A percentile compares a stretch with the other conserved stretches of the same genome.
These are phyloP conservation scores for Agaricus sinodeliciosus DNA, from an alignment of 768 basidiomycete genomes.

Conservation along the genomic window DNA sequence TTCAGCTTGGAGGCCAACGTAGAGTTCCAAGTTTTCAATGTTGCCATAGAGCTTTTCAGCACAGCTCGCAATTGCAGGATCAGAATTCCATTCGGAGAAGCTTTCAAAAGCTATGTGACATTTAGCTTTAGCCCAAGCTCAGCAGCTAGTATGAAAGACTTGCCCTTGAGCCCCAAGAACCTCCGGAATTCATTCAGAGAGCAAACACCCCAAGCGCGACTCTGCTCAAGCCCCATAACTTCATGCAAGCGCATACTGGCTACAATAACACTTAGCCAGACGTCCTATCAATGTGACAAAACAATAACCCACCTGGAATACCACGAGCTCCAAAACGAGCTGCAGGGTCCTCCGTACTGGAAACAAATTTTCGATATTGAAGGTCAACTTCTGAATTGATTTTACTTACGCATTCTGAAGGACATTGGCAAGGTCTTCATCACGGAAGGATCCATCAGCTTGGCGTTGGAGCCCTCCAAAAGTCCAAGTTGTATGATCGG, in stretches of 20 bases:
- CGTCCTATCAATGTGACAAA: not conserved
- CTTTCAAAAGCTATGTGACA: constrained; percentile 45
- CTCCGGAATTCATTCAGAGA: constrained; percentile 80
- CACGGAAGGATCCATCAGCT: constrained; percentile 53
- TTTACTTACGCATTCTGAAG: constrained; percentile 59
- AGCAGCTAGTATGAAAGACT: constrained; percentile 14
- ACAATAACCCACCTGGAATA: constrained; percentile 43
- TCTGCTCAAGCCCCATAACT: constrained; percentile 78
- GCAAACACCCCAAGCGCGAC: constrained; percentile 74
- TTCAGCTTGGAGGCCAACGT: constrained; percentile 77
- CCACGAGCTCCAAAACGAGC: constrained; percentile 70
- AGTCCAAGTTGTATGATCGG: constrained; percentile 55
- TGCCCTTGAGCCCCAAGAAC: constrained; percentile 75
- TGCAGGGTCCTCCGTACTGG: constrained; percentile 66
- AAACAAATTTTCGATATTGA: not conserved
- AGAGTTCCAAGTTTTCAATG: constrained; percentile 74
- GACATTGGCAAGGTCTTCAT: constrained; percentile 61
- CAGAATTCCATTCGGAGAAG: constrained; percentile 80
- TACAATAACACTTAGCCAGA: constrained; percentile 12
- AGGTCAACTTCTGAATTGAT: not conserved
- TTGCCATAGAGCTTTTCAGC: constrained; percentile 76
- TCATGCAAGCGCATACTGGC: constrained; percentile 71
- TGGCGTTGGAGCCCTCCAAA: constrained; percentile 58
- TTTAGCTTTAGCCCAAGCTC: not conserved
- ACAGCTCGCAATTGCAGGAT: constrained; percentile 58